Percentiles rank a stretch among this genome's conserved stretches.
Conservation (phyloP, 345 rosid species). For the Stellera chamaejasme region DNA sequence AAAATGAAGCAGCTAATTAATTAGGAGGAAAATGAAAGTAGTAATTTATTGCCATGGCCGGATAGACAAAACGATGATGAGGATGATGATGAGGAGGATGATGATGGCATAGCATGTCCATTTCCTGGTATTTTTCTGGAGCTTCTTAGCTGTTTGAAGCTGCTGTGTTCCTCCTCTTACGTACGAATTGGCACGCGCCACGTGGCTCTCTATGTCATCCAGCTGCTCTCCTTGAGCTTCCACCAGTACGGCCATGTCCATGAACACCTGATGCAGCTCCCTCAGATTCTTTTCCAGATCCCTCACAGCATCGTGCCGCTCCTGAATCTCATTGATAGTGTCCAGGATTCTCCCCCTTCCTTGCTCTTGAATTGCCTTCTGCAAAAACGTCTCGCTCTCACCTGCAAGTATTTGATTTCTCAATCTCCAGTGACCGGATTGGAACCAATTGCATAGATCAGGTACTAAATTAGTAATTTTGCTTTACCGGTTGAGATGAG, state of each 20-base stretch:
- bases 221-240: slow-evolving; percentile 70
- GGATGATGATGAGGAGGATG: slow-evolving; percentile 45
- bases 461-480: no score
- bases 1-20: no score
- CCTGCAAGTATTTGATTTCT: slow-evolving; percentile 29
- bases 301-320: slow-evolving; percentile 76
- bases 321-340: slow-evolving; percentile 70
- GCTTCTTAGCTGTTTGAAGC: slow-evolving; percentile 48
- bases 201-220: slow-evolving; percentile 76
- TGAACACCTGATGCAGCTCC: slow-evolving; percentile 80
- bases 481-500: slow-evolving; percentile 72
- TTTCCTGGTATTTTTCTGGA: slow-evolving; percentile 71
- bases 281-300: slow-evolving; percentile 62
- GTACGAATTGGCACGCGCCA: slow-evolving; percentile 58
- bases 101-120: slow-evolving; percentile 68
- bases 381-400: slow-evolving; percentile 76
- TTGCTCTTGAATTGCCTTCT: slow-evolving; percentile 81
- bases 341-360: slow-evolving; percentile 69
- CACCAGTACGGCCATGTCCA: slow-evolving; percentile 83
- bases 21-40: no score
- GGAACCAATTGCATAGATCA: no score
- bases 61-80: slow-evolving; percentile 41
- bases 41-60: slow-evolving; percentile 37
- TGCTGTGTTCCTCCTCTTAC: slow-evolving; percentile 47
- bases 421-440: no score